These are phyloP conservation scores for Cymodocea nodosa DNA, from an alignment of 116 monocot species.

Conservation along the genomic window DNA sequence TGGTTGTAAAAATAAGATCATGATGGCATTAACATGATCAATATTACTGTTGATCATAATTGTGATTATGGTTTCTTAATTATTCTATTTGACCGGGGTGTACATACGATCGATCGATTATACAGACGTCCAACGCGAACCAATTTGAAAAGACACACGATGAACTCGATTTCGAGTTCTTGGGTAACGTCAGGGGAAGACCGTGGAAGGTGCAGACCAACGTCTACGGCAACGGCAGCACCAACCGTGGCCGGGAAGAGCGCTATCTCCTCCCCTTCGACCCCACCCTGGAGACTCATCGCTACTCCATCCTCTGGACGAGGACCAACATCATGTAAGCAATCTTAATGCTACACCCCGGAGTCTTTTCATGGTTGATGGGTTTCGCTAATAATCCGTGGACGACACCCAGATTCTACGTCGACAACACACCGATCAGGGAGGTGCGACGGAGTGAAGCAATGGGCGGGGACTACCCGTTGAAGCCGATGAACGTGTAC, in stretches of 20 bases:
- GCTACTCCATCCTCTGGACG: constrained; percentile 87
- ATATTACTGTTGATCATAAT: background rate
- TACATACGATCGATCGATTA: background rate
- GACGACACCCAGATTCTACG: constrained; percentile 39
- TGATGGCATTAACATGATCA: too few species aligned
- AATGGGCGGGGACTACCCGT: constrained; percentile 62
- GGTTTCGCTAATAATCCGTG: too few species aligned
- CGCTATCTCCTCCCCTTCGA: constrained; percentile 77
- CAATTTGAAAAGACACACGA: constrained; percentile 77
- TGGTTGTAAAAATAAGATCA: too few species aligned
- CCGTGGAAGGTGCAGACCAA: constrained; percentile 85
- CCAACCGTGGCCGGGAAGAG: constrained; percentile 71
- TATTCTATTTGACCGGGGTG: background rate
- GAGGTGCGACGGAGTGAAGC: constrained; percentile 38
- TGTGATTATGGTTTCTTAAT: too few species aligned
- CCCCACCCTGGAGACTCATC: constrained; percentile 61
- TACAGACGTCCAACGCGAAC: constrained; percentile 76
- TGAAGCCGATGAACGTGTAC: constrained; percentile 80
- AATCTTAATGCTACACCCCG: too few species aligned
- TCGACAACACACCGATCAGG: constrained; percentile 67
- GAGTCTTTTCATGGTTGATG: too few species aligned
- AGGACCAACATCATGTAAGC: constrained; percentile 51
- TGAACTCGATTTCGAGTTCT: constrained; percentile 91
- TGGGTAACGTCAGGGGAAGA: constrained; percentile 68
- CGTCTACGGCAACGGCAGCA: constrained; percentile 85